Evolutionary conservation across 2,329 filamentous ascomycete species (phyloP).

Genomic region (Xylariaceae sp.): DNA sequence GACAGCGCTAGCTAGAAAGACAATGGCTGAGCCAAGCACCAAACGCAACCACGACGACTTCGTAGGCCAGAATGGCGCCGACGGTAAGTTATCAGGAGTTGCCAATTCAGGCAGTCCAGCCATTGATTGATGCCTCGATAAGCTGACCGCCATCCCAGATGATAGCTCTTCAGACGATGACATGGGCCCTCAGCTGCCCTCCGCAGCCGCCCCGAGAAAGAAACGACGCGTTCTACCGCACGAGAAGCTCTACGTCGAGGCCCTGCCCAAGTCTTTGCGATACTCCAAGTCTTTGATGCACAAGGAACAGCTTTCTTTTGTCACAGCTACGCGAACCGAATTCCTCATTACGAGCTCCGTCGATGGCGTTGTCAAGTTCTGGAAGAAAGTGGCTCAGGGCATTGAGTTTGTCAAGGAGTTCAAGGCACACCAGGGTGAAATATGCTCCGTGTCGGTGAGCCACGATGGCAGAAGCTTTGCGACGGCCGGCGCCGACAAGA

Average conservation of each 20-base stretch:
- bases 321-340: constrained; percentile 88
- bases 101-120: background rate
- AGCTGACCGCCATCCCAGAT: constrained; percentile 26
- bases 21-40: constrained; percentile 27
- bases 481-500: constrained; percentile 73
- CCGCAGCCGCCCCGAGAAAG: constrained; percentile 74
- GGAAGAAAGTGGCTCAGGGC: constrained; percentile 88
- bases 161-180: constrained; percentile 74
- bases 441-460: constrained; percentile 78
- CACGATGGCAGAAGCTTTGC: constrained; percentile 90
- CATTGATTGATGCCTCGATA: background rate
- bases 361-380: constrained; percentile 98
- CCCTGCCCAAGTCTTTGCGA: constrained; percentile 71
- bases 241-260: constrained; percentile 90
- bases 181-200: constrained; percentile 86
- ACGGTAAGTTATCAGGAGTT: background rate
- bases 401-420: constrained; percentile 99
- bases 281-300: constrained; percentile 99
- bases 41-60: constrained; percentile 33
- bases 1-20: background rate
- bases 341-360: constrained; percentile 91
- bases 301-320: constrained; percentile 85
- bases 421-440: constrained; percentile 79
- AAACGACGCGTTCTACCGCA: constrained; percentile 87
- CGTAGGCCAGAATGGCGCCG: constrained; percentile 25